Evolutionary conservation across 2,329 filamentous ascomycete genomes (phyloP), one percentile per base, ranked within the genome.

Genomic region (Fusarium sambucinum): DNA sequence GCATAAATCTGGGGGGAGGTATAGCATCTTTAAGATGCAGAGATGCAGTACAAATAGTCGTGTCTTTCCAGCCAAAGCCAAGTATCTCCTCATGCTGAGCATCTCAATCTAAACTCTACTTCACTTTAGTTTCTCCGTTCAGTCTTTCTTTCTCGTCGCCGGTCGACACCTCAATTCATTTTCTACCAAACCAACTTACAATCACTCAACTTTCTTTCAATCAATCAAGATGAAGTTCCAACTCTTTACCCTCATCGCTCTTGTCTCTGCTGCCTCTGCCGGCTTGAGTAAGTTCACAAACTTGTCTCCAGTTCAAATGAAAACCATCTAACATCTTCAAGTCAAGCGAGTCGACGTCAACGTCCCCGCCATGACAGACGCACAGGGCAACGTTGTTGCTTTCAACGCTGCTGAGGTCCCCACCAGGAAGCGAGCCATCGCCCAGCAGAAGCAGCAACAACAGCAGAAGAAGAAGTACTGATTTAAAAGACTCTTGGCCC

Each of bases 161-260:
- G 84, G 84, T 75, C 84, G 84, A 86, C 84, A 76, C 77, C 30
- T 73, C 58, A 60, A 72, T 75, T 70, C 76, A 54, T 69, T 12
- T 42, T 41, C 37, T 52, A 57, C 33, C 41, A 51, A 44, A 40
- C 29, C 38, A 69, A 63, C 73, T 57, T 47, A 54, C 53, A 45
- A 55, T 10, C 52, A 48, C 42, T 38, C 52, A 55, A 46, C 35
- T 42, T 16, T 32, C 32, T 52, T 37, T 40, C 37, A 33, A 56
- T 27, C 38, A 71, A 75, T 78, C 82, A 86, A 80, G 62, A 87
- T 87, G 85, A 83, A 86, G 81, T 83, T 83, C 81, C 80, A 82
- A 61, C 64, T 82, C 66, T 66, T 83, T 71, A 78, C 81, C 72
- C 59, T 86, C 65, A 76, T 85, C 70, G 78, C 84, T 65, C 76